Evolutionary conservation across 495 filamentous ascomycete genomes (phyloP).

Genomic region (Penicillium lividum): DNA sequence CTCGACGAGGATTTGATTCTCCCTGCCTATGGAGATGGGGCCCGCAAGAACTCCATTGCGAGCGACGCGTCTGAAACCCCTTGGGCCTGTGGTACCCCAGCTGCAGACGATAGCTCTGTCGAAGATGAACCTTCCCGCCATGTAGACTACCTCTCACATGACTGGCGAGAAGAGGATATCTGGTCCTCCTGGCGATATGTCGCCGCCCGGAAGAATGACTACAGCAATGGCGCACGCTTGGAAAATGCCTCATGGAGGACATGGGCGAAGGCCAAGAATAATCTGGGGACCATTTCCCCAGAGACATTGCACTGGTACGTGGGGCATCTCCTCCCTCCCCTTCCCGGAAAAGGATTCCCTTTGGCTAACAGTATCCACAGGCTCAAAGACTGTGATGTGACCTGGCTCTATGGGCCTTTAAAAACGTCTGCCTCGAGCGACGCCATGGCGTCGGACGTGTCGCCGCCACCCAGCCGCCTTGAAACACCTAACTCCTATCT

Average conservation of each 20-base stretch:
- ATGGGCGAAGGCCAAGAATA: conserved; percentile 91
- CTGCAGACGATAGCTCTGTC: conserved; percentile 82
- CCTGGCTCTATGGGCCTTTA: conserved; percentile 94
- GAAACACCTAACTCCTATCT: conserved; percentile 82
- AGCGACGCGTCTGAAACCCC: conserved; percentile 29
- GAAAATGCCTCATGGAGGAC: conserved; percentile 98
- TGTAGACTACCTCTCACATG: conserved; percentile 94
- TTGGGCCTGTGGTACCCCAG: conserved; percentile 34
- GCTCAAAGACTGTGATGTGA: conserved; percentile 97
- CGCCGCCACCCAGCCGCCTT: conserved; percentile 59
- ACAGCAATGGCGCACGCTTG: conserved; percentile 76
- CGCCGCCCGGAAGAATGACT: conserved; percentile 71
- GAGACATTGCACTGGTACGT: conserved; percentile 86
- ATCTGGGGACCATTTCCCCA: conserved; percentile 81
- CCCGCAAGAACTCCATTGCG: conserved; percentile 18
- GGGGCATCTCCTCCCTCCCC: neutral
- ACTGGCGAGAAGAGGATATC: conserved; percentile 96
- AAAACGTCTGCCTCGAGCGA: conserved; percentile 61
- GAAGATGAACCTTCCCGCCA: conserved; percentile 79
- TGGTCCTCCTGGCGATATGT: conserved; percentile 98
- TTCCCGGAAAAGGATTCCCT: neutral
- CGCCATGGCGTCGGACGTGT: conserved; percentile 37
- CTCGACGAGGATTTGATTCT: conserved; percentile 58
- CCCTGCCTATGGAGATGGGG: conserved; percentile 12
- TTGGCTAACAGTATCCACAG: conserved; percentile 45